Evolutionary conservation across 208 protist species (phyloP).

Genomic region (Leishmania braziliensis): DNA sequence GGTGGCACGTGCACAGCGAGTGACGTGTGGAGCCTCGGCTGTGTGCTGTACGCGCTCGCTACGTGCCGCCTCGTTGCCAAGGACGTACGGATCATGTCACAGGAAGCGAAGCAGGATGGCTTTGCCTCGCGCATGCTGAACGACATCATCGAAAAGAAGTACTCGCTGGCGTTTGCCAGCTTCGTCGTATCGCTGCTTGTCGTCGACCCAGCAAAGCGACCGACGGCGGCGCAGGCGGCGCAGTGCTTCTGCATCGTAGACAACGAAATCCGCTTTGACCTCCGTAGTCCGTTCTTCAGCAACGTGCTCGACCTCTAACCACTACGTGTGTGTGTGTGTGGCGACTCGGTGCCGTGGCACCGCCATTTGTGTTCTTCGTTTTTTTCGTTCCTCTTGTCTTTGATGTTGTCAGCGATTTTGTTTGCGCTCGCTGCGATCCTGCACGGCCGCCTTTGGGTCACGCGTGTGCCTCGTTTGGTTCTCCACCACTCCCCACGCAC

Average conservation of each 20-base stretch:
- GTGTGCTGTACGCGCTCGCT: conserved; percentile 84
- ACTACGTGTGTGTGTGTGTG: background rate
- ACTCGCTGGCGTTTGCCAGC: conserved; percentile 74
- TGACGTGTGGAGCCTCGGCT: conserved; percentile 88
- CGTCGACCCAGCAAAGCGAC: conserved; percentile 63
- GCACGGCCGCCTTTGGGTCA: background rate
- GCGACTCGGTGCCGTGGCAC: background rate
- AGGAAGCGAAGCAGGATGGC: conserved; percentile 60
- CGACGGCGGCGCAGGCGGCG: conserved; percentile 58
- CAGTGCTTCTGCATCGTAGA: conserved; percentile 58
- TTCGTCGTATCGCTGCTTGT: conserved; percentile 83
- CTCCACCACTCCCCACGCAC: background rate
- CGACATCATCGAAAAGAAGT: conserved; percentile 54
- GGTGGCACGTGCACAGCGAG: conserved; percentile 66
- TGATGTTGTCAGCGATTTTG: background rate
- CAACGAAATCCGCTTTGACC: conserved; percentile 57
- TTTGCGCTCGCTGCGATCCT: background rate
- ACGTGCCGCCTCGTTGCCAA: conserved; percentile 57
- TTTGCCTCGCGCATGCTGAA: conserved; percentile 77
- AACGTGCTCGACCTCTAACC: conserved; percentile 67
- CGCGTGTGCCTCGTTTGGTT: background rate
- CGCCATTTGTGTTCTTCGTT: background rate
- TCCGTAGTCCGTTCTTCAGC: conserved; percentile 66
- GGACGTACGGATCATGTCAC: conserved; percentile 76
- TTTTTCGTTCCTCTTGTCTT: conserved; percentile 2